Base-by-base conservation (phyloP, 2,329 filamentous ascomycete genomes). In the Diplodia corticola region DNA sequence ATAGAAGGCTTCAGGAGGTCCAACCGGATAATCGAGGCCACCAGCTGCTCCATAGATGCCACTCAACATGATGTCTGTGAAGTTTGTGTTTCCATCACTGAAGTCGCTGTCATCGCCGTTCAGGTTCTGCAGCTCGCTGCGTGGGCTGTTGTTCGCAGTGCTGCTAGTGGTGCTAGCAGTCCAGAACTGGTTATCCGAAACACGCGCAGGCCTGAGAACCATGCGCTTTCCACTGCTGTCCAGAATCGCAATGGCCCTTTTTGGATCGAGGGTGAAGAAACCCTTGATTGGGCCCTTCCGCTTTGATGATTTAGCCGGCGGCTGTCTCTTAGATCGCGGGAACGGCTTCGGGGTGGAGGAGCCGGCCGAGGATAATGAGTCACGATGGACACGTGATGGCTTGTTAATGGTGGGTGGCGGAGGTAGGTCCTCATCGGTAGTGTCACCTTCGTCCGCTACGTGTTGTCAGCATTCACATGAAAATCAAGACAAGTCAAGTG, bases 1-100 rank as follows among this genome's bases (percentile, higher is more conserved):
- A 72, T 91, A 93, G 76, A 92, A 93, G 7, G 90, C 89, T 77
- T 93, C 90, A 0, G 88, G 84, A 2, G 90, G 89, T 0, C 90
- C 90, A 72, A 91, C 83, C n/a, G 87, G 48, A 26, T 40, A 61
- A 33, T 60, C 83, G 73, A 91, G 88, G 5, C 86, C 86, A 69
- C 79, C 80, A 44, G 83, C 71, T 28, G 73, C 72, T 13, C 77
- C 76, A 64, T 88, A 84, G 79, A 92, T 88, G 71, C 88, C 89
- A 57, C 89, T 89, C 80, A 93, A 88, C 90, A 93, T 93, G 69
- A 93, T 84, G 67, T 92, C 90, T 65, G 88, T 88, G 20, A 68
- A 54, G 44, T 59, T 67, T 20, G 20, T 69, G 44, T 74, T 75
- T 49, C 75, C 76, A 63, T 76, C 75, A 68, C 73, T 75, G 30